Percentiles rank a stretch among this genome's conserved stretches.
These are phyloP conservation scores for Chenopodium album DNA, from an alignment of 148 eudicot genomes.

Conservation along the genomic window DNA sequence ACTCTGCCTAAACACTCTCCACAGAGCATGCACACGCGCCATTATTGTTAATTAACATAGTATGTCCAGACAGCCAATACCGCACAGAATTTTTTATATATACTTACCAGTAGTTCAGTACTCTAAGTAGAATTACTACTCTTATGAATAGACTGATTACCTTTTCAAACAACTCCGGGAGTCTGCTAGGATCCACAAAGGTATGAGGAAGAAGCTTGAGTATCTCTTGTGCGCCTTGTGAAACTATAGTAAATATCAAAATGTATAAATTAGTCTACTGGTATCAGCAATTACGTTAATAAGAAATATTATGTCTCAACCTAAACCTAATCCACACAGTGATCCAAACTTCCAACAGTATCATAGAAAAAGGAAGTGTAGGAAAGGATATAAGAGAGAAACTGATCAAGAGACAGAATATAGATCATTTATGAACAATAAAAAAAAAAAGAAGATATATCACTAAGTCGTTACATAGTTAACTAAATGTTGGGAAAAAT, in stretches of 20 bases:
- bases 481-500: not conserved
- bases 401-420: not conserved
- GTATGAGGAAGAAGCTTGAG: constrained; percentile 96
- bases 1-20: constrained; percentile 2
- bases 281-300: not conserved
- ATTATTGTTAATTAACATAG: not conserved
- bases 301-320: not conserved
- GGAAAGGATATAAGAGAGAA: not conserved
- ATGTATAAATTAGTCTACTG: not conserved
- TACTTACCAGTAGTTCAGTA: not conserved
- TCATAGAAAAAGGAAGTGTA: not conserved
- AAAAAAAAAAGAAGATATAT: not conserved
- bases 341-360: not conserved
- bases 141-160: constrained; percentile 33
- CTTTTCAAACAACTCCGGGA: constrained; percentile 68
- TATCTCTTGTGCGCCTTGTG: constrained; percentile 94
- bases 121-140: not conserved
- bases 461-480: not conserved
- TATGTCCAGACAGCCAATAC: not conserved
- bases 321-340: not conserved
- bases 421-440: not conserved
- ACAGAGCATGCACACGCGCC: not conserved
- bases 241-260: constrained; percentile 46
- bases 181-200: constrained; percentile 73
- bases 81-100: not conserved